phyloP scores from a whole-genome alignment of 2,329 filamentous ascomycete species.

The Diaporthe caulivora region DNA sequence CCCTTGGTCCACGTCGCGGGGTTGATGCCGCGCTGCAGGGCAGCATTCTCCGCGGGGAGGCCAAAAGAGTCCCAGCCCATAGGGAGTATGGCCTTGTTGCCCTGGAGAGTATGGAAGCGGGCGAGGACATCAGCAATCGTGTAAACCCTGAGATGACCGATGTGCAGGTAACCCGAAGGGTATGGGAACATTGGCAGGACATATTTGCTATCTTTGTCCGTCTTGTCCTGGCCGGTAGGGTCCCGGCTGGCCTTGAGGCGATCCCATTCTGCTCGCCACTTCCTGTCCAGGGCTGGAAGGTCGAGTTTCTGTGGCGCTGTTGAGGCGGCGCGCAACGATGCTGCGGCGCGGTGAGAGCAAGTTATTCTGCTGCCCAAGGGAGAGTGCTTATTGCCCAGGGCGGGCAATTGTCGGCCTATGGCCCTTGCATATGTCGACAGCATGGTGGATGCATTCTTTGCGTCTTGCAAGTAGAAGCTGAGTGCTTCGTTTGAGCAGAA shows the following conservation, averaged over 20 bases:
- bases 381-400: slow-evolving; percentile 35
- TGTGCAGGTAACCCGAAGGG: slow-evolving; percentile 86
- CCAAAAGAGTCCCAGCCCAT: slow-evolving; percentile 97
- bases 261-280: slow-evolving; percentile 65
- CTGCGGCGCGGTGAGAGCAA: slow-evolving; percentile 5
- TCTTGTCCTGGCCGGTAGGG: slow-evolving; percentile 38
- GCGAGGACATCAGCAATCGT: slow-evolving; percentile 90
- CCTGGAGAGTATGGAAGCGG: slow-evolving; percentile 80
- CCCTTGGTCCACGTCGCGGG: slow-evolving; percentile 82
- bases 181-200: slow-evolving; percentile 95
- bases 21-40: slow-evolving; percentile 83
- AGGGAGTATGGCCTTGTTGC: slow-evolving; percentile 82
- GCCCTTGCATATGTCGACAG: slow-evolving; percentile 45
- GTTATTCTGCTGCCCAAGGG: slow-evolving; percentile 34
- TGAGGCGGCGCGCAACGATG: slow-evolving; percentile 35
- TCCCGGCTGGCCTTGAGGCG: slow-evolving; percentile 38
- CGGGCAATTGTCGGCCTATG: slow-evolving; percentile 45
- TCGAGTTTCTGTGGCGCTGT: slow-evolving; percentile 53
- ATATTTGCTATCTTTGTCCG: slow-evolving; percentile 64
- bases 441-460: slow-evolving; percentile 46
- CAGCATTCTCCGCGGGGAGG: slow-evolving; percentile 90
- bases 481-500: slow-evolving; percentile 20
- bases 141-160: slow-evolving; percentile 90
- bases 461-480: slow-evolving; percentile 36
- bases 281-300: slow-evolving; percentile 60